Conservation (phyloP, 495 filamentous ascomycete species). For the Tuber borchii region DNA sequence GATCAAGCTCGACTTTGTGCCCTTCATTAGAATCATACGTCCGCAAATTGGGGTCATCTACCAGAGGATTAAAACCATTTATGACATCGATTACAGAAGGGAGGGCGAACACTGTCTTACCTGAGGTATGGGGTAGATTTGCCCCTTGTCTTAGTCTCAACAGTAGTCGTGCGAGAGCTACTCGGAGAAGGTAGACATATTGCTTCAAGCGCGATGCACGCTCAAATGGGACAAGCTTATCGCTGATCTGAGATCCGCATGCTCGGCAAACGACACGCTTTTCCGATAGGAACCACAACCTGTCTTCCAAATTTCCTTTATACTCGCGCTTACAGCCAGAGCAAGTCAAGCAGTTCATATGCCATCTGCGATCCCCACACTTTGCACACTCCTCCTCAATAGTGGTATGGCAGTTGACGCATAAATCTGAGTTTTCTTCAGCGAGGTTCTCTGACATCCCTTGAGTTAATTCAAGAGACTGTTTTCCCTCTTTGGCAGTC, state of each 20-base stretch:
- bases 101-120: conserved; percentile 46
- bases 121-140: conserved; percentile 65
- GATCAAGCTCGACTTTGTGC: conserved; percentile 49
- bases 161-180: conserved; percentile 83
- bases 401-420: conserved; percentile 68
- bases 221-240: conserved; percentile 53
- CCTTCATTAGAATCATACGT: conserved; percentile 64
- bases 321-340: conserved; percentile 67
- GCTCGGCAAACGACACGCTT: conserved; percentile 61
- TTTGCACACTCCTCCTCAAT: conserved; percentile 89
- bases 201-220: conserved; percentile 78
- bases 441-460: conserved; percentile 63
- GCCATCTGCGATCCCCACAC: conserved; percentile 69
- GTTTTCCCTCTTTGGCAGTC: conserved; percentile 60
- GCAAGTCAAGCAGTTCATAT: conserved; percentile 72
- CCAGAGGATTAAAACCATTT: conserved; percentile 23
- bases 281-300: conserved; percentile 59
- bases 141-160: conserved; percentile 77
- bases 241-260: conserved; percentile 54
- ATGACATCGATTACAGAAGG: conserved; percentile 9
- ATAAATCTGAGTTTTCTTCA: conserved; percentile 76
- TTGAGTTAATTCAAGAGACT: conserved; percentile 64
- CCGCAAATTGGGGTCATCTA: conserved; percentile 66
- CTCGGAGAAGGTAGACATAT: conserved; percentile 84
- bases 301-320: conserved; percentile 56